phyloP scores from a whole-genome alignment of 1,284 basidiomycete genomes.

The Ganoderma multipileum region DNA sequence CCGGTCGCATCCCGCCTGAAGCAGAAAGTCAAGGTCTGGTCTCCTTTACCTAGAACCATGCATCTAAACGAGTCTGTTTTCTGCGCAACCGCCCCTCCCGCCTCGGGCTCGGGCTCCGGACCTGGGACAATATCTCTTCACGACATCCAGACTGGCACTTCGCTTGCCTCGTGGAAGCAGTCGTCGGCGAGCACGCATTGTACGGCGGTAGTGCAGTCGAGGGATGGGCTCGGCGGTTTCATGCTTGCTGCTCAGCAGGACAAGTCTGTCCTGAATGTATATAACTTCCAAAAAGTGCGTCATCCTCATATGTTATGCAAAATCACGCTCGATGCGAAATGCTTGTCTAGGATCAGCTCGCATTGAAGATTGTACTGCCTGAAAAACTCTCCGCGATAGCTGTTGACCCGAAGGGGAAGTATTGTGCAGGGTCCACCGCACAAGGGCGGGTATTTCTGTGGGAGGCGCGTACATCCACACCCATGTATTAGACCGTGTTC shows the following conservation, averaged over 20 bases:
- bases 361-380: slow-evolving; percentile 87
- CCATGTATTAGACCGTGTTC: slow-evolving; percentile 1
- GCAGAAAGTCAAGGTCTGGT: not conserved
- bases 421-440: slow-evolving; percentile 87
- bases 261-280: slow-evolving; percentile 82
- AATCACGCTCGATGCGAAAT: not conserved
- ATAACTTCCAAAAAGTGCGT: slow-evolving; percentile 82
- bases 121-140: slow-evolving; percentile 70
- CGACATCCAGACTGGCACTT: slow-evolving; percentile 73
- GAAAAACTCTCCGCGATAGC: slow-evolving; percentile 87
- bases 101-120: slow-evolving; percentile 46
- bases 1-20: not conserved
- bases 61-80: slow-evolving; percentile 72
- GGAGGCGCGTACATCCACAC: slow-evolving; percentile 70
- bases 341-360: slow-evolving; percentile 75
- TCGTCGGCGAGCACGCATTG: slow-evolving; percentile 64
- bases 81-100: slow-evolving; percentile 62
- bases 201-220: slow-evolving; percentile 66
- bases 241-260: slow-evolving; percentile 80
- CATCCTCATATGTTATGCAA: not conserved
- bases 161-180: slow-evolving; percentile 80
- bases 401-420: slow-evolving; percentile 74
- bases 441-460: slow-evolving; percentile 94
- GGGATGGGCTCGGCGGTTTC: slow-evolving; percentile 74
- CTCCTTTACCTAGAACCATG: slow-evolving; percentile 45